Conservation (phyloP, 176 grass and related monocot species). For the Oryza glaberrima region DNA sequence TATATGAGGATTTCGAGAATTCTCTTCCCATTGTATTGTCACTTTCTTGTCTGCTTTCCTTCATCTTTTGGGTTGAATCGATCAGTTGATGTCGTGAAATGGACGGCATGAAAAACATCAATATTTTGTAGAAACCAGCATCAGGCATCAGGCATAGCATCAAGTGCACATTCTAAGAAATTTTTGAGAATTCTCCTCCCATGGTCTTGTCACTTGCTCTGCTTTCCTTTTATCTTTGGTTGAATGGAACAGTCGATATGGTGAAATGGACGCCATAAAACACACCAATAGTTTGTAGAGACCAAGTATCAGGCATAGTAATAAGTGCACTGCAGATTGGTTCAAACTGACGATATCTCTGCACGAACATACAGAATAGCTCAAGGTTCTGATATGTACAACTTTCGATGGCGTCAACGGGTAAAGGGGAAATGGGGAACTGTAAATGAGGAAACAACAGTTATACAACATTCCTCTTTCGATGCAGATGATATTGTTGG, state of each 20-base stretch:
- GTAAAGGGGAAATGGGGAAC: neutral
- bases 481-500: neutral
- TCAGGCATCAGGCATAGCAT: too few species aligned
- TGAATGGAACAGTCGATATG: neutral
- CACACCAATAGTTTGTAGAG: neutral
- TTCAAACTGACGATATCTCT: neutral
- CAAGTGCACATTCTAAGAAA: too few species aligned
- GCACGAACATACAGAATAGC: constrained; percentile 12
- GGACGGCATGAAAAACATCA: too few species aligned
- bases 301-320: neutral
- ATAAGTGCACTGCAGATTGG: neutral
- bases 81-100: too few species aligned
- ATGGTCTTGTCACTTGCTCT: too few species aligned
- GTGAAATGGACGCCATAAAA: constrained; percentile 6
- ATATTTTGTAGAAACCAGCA: too few species aligned
- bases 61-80: neutral
- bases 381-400: constrained; percentile 36
- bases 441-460: constrained; percentile 1
- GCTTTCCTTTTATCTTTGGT: neutral
- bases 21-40: neutral
- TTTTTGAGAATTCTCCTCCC: too few species aligned
- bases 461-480: constrained; percentile 25
- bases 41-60: neutral
- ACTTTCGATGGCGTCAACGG: neutral
- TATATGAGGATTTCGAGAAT: constrained; percentile 8